A percentile compares a stretch with the other conserved stretches of the same genome.
phyloP scores from a whole-genome alignment of 164 flowering plant genomes.

The Buxus sempervirens region DNA sequence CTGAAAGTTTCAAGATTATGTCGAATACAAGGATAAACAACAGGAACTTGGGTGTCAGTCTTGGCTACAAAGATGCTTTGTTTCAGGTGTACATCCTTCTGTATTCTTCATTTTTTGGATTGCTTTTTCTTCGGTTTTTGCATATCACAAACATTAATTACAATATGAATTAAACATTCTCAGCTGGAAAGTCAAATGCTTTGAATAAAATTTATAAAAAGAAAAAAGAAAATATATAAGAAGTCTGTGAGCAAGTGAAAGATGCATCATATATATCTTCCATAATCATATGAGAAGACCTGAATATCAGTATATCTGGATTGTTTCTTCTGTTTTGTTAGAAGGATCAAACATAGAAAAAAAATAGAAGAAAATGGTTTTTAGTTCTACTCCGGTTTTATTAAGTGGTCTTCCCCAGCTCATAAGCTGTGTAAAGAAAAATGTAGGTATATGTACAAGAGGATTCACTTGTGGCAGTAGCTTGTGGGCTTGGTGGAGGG shows the following conservation, averaged over 20 bases:
- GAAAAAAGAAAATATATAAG: no score
- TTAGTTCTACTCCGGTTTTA: neutral
- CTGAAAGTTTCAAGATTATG: constrained; percentile 36
- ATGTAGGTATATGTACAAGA: constrained; percentile 40
- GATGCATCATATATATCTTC: no score
- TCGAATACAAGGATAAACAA: constrained; percentile 35
- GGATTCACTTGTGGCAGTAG: constrained; percentile 39
- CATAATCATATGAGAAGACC: no score
- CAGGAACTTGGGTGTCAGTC: constrained; percentile 30
- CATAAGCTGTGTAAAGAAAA: neutral
- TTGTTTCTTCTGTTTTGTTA: no score
- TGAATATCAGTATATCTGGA: no score
- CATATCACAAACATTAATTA: neutral
- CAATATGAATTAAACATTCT: neutral
- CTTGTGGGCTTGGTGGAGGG: constrained; percentile 68
- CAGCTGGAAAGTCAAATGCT: neutral
- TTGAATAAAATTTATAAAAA: no score
- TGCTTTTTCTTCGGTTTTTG: neutral
- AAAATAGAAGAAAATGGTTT: no score
- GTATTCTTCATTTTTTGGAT: neutral
- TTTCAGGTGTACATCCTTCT: constrained; percentile 40
- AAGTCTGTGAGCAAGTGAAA: no score
- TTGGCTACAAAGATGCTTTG: constrained; percentile 52
- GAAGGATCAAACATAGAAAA: no score
- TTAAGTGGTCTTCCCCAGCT: neutral